Percentiles rank a stretch among this genome's conserved stretches.
These are phyloP conservation scores for Sphenostylis stenocarpa DNA, from an alignment of 306 rosid species.

Conservation along the genomic window DNA sequence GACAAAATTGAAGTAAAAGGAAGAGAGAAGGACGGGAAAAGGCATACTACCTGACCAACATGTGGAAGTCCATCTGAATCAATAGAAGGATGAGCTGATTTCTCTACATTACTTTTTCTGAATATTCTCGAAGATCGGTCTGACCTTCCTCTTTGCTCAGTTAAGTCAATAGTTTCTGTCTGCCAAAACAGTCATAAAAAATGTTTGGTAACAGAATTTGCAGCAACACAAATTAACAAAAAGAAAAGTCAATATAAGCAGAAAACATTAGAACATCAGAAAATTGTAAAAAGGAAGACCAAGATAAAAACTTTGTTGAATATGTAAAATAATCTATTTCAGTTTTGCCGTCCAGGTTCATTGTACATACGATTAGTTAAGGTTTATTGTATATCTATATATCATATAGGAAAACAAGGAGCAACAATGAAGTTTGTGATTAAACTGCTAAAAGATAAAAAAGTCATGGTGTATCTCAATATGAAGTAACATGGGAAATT, in stretches of 20 bases:
- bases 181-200: conserved; percentile 38
- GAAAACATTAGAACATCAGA: background rate
- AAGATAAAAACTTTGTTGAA: background rate
- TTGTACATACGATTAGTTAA: background rate
- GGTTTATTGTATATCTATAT: background rate
- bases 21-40: background rate
- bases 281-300: background rate
- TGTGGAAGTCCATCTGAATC: conserved; percentile 97
- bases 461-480: background rate
- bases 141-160: conserved; percentile 50
- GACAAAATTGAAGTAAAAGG: background rate
- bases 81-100: conserved; percentile 38
- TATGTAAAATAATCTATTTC: background rate
- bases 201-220: conserved; percentile 12
- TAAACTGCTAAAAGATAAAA: conserved; percentile 23
- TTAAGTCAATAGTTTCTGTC: conserved; percentile 85
- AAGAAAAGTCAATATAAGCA: background rate
- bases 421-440: background rate
- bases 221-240: background rate
- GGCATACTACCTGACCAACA: conserved; percentile 95
- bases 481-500: background rate
- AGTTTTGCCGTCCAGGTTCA: background rate
- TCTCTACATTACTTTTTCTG: conserved; percentile 62
- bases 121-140: conserved; percentile 45
- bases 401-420: background rate